Conservation (phyloP, 1,284 basidiomycete genomes). For the Termitomyces sp. region DNA sequence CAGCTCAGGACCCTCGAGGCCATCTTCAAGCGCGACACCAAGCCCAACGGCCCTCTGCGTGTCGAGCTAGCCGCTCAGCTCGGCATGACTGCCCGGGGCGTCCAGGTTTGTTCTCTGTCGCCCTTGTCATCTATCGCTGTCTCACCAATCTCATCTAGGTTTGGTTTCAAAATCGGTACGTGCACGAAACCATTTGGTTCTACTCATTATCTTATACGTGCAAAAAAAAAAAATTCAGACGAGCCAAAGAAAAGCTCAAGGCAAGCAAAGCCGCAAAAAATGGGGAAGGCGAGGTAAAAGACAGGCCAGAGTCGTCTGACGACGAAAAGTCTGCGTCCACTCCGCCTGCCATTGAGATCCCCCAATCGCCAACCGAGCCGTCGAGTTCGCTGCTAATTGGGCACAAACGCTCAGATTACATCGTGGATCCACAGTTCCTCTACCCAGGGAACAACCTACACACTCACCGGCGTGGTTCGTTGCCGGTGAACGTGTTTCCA, state of each 20-base stretch:
- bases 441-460: slow-evolving; percentile 21
- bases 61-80: slow-evolving; percentile 77
- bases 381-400: slow-evolving; percentile 35
- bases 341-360: neutral
- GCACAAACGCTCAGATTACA: slow-evolving; percentile 28
- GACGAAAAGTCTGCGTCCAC: slow-evolving; percentile 14
- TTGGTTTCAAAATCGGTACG: slow-evolving; percentile 88
- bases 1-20: slow-evolving; percentile 85
- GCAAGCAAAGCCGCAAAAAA: slow-evolving; percentile 30
- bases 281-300: slow-evolving; percentile 10
- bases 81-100: slow-evolving; percentile 87
- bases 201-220: slow-evolving; percentile 7
- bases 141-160: slow-evolving; percentile 40
- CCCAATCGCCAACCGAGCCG: slow-evolving; percentile 17
- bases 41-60: slow-evolving; percentile 80
- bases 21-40: slow-evolving; percentile 81
- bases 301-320: slow-evolving; percentile 15
- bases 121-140: slow-evolving; percentile 15
- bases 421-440: slow-evolving; percentile 23
- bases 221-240: slow-evolving; percentile 35
- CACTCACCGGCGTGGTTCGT: slow-evolving; percentile 42
- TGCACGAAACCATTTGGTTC: slow-evolving; percentile 12
- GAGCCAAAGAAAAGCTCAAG: slow-evolving; percentile 77
- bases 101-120: slow-evolving; percentile 64
- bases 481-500: slow-evolving; percentile 41